phyloP scores from a whole-genome alignment of 2,329 filamentous ascomycete genomes.

The Colletotrichum truncatum region DNA sequence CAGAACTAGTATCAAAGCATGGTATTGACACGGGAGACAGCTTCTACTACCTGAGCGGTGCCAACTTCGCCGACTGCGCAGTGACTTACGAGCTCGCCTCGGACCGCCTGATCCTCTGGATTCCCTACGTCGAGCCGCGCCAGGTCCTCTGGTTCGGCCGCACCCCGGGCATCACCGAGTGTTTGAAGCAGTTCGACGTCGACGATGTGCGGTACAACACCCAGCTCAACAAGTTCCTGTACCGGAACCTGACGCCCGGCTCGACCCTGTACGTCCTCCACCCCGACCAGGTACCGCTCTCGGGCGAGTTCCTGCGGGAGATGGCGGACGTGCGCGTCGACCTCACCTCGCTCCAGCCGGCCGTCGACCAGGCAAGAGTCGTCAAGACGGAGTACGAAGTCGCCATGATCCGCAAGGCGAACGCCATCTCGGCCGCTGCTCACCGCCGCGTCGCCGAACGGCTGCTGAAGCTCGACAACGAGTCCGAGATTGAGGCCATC shows the following conservation, averaged over 20 bases:
- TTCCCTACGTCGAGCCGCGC: constrained; percentile 72
- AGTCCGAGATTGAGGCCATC: constrained; percentile 83
- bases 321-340: constrained; percentile 52
- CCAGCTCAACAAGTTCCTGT: constrained; percentile 59
- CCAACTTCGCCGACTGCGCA: constrained; percentile 62
- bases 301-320: constrained; percentile 35
- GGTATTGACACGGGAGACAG: constrained; percentile 41
- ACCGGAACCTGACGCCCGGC: constrained; percentile 43
- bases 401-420: constrained; percentile 81
- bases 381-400: constrained; percentile 90
- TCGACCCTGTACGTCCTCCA: constrained; percentile 55
- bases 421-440: constrained; percentile 79
- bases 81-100: constrained; percentile 66
- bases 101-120: constrained; percentile 76
- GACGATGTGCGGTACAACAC: constrained; percentile 73
- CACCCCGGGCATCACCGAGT: constrained; percentile 68
- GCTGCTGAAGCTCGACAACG: constrained; percentile 72
- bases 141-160: constrained; percentile 72
- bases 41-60: constrained; percentile 68
- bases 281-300: constrained; percentile 50
- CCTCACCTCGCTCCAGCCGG: constrained; percentile 64
- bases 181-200: constrained; percentile 70
- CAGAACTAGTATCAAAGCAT: background rate
- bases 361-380: constrained; percentile 83
- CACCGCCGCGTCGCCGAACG: constrained; percentile 77